A percentile compares a stretch with the other conserved stretches of the same genome.
phyloP scores from a whole-genome alignment of 2,329 filamentous ascomycete species.

The Epichloe bromicola region DNA sequence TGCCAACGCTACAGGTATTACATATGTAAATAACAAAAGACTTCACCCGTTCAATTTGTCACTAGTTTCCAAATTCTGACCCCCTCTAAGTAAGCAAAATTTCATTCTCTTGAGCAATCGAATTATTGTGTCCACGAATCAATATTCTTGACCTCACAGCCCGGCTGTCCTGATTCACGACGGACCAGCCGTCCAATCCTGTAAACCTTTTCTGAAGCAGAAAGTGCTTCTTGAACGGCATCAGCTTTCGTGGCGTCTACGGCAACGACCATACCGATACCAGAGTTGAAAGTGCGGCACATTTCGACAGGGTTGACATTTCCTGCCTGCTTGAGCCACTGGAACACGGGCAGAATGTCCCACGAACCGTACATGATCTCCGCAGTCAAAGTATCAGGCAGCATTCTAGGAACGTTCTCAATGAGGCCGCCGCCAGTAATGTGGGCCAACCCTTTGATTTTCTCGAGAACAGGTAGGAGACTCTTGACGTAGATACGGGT shows the following conservation, averaged over 20 bases:
- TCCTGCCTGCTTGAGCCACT: slow-evolving; percentile 67
- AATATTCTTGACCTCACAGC: slow-evolving; percentile 22
- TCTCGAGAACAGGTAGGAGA: slow-evolving; percentile 51
- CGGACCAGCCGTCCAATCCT: slow-evolving; percentile 59
- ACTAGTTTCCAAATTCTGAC: background rate
- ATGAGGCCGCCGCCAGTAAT: slow-evolving; percentile 90
- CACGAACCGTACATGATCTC: slow-evolving; percentile 68
- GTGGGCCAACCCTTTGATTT: slow-evolving; percentile 87
- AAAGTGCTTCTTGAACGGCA: slow-evolving; percentile 45
- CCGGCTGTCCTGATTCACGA: slow-evolving; percentile 28
- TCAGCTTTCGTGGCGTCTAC: slow-evolving; percentile 54
- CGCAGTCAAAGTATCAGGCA: slow-evolving; percentile 65
- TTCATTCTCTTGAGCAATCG: too few relatives aligned
- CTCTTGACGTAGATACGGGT: slow-evolving; percentile 89
- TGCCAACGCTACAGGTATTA: background rate
- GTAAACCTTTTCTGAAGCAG: slow-evolving; percentile 60
- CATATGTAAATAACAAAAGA: too few relatives aligned
- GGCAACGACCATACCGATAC: slow-evolving; percentile 85
- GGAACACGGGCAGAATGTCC: slow-evolving; percentile 66
- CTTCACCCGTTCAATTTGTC: too few relatives aligned
- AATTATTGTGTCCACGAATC: slow-evolving; percentile 17
- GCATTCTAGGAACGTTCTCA: slow-evolving; percentile 91
- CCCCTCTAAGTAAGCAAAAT: background rate
- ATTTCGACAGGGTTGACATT: slow-evolving; percentile 68
- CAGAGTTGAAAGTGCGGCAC: slow-evolving; percentile 87